Conservation (phyloP, 768 basidiomycete genomes). For the Tulasnella sp. region DNA sequence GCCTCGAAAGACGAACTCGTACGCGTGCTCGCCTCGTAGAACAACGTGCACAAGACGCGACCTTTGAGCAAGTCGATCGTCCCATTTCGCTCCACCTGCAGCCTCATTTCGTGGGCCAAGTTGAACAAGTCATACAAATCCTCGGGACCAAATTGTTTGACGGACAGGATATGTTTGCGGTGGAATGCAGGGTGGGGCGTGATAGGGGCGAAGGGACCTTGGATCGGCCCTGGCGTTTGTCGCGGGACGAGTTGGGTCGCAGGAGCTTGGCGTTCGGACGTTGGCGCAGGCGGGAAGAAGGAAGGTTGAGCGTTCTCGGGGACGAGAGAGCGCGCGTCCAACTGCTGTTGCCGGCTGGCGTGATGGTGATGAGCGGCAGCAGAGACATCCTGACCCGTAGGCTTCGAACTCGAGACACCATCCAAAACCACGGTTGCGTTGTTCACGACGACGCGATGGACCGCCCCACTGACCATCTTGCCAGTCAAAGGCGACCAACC, state of each 20-base stretch:
- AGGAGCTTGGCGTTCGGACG: background rate
- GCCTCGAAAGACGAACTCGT: constrained; percentile 96
- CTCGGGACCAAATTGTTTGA: constrained; percentile 84
- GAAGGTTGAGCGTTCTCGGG: constrained; percentile 8
- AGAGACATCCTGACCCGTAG: constrained; percentile 67
- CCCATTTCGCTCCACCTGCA: constrained; percentile 88
- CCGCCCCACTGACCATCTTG: constrained; percentile 53
- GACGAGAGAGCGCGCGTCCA: background rate
- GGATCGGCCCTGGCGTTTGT: background rate
- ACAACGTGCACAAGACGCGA: constrained; percentile 81
- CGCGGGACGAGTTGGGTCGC: background rate
- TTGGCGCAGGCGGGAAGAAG: background rate
- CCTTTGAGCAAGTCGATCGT: constrained; percentile 83
- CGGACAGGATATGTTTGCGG: constrained; percentile 84
- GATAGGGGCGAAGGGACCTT: constrained; percentile 38
- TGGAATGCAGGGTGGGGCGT: constrained; percentile 81
- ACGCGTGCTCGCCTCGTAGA: constrained; percentile 95
- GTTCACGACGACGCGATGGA: constrained; percentile 87
- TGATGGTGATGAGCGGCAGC: constrained; percentile 25
- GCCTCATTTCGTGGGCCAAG: constrained; percentile 91
- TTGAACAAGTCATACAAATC: constrained; percentile 93
- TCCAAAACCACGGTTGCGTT: constrained; percentile 86
- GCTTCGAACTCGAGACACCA: constrained; percentile 54
- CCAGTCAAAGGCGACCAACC: constrained; percentile 82
- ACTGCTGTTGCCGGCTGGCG: background rate